Base-by-base conservation (phyloP, 139 green algal genomes). In the Chlamydomonas incerta region DNA sequence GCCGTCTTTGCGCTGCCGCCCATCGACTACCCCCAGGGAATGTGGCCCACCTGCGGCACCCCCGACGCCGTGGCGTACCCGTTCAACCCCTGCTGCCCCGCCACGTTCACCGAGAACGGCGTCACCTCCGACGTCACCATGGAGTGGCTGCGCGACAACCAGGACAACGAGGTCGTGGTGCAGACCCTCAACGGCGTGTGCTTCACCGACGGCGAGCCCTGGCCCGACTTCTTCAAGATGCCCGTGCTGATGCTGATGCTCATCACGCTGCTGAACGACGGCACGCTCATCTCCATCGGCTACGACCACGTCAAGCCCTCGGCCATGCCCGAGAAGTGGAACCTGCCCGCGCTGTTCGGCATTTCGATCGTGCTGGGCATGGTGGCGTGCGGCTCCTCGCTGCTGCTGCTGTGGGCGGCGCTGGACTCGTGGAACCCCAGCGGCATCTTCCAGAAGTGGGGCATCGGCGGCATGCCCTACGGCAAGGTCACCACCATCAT, bases 241-340 rank as follows among this genome's bases (percentile, higher is more conserved):
- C 95, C 95, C 29, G 95, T 98, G 72, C 90, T 97, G 41, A 92
- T 96, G 89, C 92, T 98, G 26, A 95, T 98, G 77, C 91, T 97
- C 58, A 98, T 98, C 95, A 98, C 95, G 52, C 65, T 98, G 75
- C 93, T 98, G n/a, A 98, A 98, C 88, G 95, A 98, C 85, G 95
- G 95, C 82, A 96, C 93, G 14, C 91, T 97, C 63, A 98, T 98
- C 91, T 95, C 94, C 24, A 92, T 98, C 37, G 95, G 91, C 67
- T 98, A 98, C 88, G 95, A 98, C 89, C 82, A 95, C 72, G 95
- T 97, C 24, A 90, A 91, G 37, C 90, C 95, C 50, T 95, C 91
- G 24, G 72, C 93, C 69, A 87, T 91, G 67, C 95, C 95, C 29
- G 95, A 97, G 90, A 96, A 96, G 87, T 96, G 94, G 94, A 94